phyloP scores from a whole-genome alignment of 306 rosid genomes.

The Fagus sylvatica region DNA sequence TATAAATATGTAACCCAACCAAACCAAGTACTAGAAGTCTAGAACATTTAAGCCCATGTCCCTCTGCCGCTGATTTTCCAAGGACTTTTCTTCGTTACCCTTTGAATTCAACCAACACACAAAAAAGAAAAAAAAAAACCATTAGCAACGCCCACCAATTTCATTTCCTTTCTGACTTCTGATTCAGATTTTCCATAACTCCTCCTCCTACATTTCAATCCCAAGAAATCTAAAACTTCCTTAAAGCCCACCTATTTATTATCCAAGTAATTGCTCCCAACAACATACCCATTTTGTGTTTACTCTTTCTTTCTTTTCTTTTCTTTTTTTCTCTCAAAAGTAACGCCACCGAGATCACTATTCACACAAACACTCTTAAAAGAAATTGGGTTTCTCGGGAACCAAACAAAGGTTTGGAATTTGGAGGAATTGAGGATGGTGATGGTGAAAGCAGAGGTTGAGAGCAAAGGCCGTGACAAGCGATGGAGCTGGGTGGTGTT shows the following conservation, averaged over 20 bases:
- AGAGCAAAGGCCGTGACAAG: slow-evolving; percentile 35
- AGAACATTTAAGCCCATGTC: background rate
- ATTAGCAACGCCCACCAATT: background rate
- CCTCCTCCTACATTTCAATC: too few relatives aligned
- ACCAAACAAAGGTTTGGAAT: background rate
- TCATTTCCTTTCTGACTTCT: background rate
- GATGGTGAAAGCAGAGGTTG: slow-evolving; percentile 42
- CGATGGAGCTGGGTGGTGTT: slow-evolving; percentile 56
- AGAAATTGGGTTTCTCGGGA: background rate
- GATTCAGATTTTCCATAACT: background rate
- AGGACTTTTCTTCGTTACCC: background rate
- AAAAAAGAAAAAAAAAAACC: background rate
- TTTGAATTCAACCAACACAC: background rate
- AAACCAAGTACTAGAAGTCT: too few relatives aligned
- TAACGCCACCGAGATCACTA: background rate
- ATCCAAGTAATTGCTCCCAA: too few relatives aligned
- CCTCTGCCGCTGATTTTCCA: background rate
- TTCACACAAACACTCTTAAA: too few relatives aligned
- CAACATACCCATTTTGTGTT: too few relatives aligned
- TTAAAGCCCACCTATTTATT: background rate
- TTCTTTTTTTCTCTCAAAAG: background rate
- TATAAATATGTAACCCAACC: too few relatives aligned
- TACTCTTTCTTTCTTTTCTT: too few relatives aligned
- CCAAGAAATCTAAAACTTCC: too few relatives aligned
- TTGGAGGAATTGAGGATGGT: background rate